Base-by-base conservation (phyloP, 176 grass and related monocot genomes). In the Oryza coarctata region DNA sequence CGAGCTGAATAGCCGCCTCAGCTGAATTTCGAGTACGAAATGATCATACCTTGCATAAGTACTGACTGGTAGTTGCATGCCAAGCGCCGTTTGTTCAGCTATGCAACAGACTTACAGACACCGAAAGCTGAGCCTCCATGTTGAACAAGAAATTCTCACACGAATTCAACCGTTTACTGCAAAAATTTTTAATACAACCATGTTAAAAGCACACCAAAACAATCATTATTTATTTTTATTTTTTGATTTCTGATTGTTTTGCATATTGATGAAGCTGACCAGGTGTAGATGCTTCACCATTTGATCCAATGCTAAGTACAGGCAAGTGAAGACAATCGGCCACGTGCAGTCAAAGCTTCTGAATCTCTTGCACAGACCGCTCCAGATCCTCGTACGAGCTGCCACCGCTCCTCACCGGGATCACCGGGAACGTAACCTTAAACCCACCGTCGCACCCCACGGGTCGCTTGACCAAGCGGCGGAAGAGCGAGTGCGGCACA, bases 401-500 rank as follows among this genome's bases (percentile, higher is more conserved):
- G 23, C 94, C 94, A 1, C 85, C 87, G 38, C 49, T 68, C 32
- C 30, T 85, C 9, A 80, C 69, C 1, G 80, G 82, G 0, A 97
- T 60, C 30, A 58, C 49, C 0, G 83, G 72, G 78, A 93, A 93
- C n/a, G 68, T 40, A 12, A 91, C 28, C 1, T 2, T 10, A 9
- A 76, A 82, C 61, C 81, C 35, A 13, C 81, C 70, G 4, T 89
- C 83, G 25, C 55, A 36, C 5, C 12, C 50, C 61, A 55, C 6
- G 1, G 76, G 76, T 5, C 77, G 80, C 17, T 20, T 67, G 0
- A 89, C 83, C 73, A 73, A 17, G 25, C 80, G 65, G 10, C 77
- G 67, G 43, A 85, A 83, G 6, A 96, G 86, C 15, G 84, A 93
- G 68, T 89, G 85, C 1, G 80, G 75, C 22, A 86, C 12, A 5